Percentiles rank a stretch among this genome's conserved stretches.
Conservation (phyloP, 208 protist species). For the Leishmania tropica region DNA sequence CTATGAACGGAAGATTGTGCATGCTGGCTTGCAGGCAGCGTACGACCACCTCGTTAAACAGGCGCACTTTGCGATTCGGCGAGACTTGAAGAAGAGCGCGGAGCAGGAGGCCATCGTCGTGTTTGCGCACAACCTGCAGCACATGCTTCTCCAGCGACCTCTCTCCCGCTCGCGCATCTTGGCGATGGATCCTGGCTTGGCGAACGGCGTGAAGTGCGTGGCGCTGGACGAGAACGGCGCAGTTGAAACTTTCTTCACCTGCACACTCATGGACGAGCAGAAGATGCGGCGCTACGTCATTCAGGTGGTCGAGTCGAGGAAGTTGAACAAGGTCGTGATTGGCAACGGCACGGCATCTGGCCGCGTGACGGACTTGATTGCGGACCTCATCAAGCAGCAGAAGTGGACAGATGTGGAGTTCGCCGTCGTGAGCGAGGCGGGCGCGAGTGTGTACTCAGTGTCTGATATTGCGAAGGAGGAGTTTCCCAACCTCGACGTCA, state of each 20-base stretch:
- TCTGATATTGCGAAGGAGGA: slow-evolving; percentile 75
- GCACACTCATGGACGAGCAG: slow-evolving; percentile 59
- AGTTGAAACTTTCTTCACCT: slow-evolving; percentile 74
- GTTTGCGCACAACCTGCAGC: slow-evolving; percentile 79
- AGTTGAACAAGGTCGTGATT: slow-evolving; percentile 84
- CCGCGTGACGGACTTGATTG: slow-evolving; percentile 54
- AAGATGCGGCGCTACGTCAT: slow-evolving; percentile 67
- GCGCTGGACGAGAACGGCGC: slow-evolving; percentile 69
- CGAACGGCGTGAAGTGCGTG: slow-evolving; percentile 87
- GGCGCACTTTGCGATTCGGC: slow-evolving; percentile 45
- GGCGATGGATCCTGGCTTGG: slow-evolving; percentile 85
- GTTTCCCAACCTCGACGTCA: slow-evolving; percentile 71
- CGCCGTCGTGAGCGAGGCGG: slow-evolving; percentile 83
- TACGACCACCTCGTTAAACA: slow-evolving; percentile 59
- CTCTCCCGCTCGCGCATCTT: slow-evolving; percentile 64
- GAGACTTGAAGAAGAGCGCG: slow-evolving; percentile 77
- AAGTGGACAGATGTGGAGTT: slow-evolving; percentile 65
- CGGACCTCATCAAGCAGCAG: slow-evolving; percentile 51
- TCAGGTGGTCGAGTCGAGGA: slow-evolving; percentile 44
- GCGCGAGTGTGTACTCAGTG: slow-evolving; percentile 86
- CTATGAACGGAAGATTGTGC: slow-evolving; percentile 24
- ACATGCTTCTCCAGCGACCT: slow-evolving; percentile 84
- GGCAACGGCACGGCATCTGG: slow-evolving; percentile 86
- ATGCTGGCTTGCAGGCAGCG: slow-evolving; percentile 13
- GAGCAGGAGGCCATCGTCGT: slow-evolving; percentile 75